Base-by-base conservation (phyloP, 352 stramenopile species). In the Plasmopara viticola region DNA sequence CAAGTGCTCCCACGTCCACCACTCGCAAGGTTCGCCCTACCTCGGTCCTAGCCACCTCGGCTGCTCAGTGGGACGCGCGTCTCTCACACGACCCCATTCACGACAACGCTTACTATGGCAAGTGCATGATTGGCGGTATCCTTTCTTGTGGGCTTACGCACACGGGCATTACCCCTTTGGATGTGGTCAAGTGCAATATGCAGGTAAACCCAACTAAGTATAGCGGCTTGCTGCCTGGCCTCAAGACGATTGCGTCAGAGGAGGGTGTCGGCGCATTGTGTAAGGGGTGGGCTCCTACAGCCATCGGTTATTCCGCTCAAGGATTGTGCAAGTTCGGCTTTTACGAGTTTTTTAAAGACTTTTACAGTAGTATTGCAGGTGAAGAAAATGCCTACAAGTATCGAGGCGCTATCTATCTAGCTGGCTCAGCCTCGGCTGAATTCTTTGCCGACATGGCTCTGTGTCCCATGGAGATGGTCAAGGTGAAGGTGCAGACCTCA, bases 151-250 rank as follows among this genome's bases (percentile, higher is more conserved):
- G 91, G 41, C 68, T 95, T 29, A 97, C 90, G 39, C 90, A 97
- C 84, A 96, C 90, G 48, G 76, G 78, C 48, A 95, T 97, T 64
- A 95, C 84, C 30, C 89, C 91, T 15, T 71, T 97, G 33, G 91
- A 97, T 70, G 84, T 97, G 31, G 90, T 96, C 58, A 97, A 97
- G 78, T 97, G 90, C 73, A 95, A 95, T 83, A 97, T 97, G 86
- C 90, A 97, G 67, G 87, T 95, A 56, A 88, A 89, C 72, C 74
- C 89, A 10, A 66, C 57, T 62, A 94, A 96, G 81, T 97, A 85
- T 78, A 74, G 51, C 35, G 71, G 81, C 30, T 68, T 96, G 25
- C 17, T 93, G 33, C 66, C 78, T 30, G 86, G 87, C 50, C 56
- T 97, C 44, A 90, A 89, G 76, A 73, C 73, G 17, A 95, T 96